Conservation (phyloP, 192 early-diverging fungal genomes). For the Coemansia sp. region DNA sequence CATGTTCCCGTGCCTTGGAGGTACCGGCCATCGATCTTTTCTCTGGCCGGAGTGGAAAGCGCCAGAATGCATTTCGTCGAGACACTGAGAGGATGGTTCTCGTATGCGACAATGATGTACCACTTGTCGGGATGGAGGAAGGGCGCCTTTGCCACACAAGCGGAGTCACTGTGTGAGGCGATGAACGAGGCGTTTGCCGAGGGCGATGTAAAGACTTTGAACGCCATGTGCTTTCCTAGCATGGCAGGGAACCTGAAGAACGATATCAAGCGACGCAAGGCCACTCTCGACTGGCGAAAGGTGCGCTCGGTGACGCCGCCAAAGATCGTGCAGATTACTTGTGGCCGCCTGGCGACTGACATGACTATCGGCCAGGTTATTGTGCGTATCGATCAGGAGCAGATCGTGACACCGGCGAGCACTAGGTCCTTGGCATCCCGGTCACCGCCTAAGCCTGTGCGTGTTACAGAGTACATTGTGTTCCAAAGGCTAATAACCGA, state of each 20-base stretch:
- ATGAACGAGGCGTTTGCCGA: slow-evolving; percentile 73
- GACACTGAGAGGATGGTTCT: slow-evolving; percentile 15
- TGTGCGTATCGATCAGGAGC: slow-evolving; percentile 68
- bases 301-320: slow-evolving; percentile 60
- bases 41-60: slow-evolving; percentile 10
- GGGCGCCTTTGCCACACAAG: slow-evolving; percentile 59
- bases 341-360: slow-evolving; percentile 49
- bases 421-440: slow-evolving; percentile 53
- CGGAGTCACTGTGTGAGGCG: slow-evolving; percentile 63
- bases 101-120: slow-evolving; percentile 25
- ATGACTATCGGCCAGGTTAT: slow-evolving; percentile 64
- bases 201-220: slow-evolving; percentile 61
- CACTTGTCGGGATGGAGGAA: slow-evolving; percentile 56
- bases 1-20: slow-evolving; percentile 19
- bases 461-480: slow-evolving; percentile 70
- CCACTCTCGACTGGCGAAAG: slow-evolving; percentile 63
- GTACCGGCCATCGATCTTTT: slow-evolving; percentile 21
- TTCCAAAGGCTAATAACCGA: slow-evolving; percentile 67
- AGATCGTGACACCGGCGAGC: slow-evolving; percentile 45
- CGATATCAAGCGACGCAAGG: slow-evolving; percentile 62
- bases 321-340: slow-evolving; percentile 63
- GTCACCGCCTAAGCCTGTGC: slow-evolving; percentile 57
- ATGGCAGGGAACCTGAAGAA: slow-evolving; percentile 67
- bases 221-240: slow-evolving; percentile 62
- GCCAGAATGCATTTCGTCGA: slow-evolving; percentile 5